Conservation (phyloP, 1,284 basidiomycete genomes). For the Schizophyllum amplum region DNA sequence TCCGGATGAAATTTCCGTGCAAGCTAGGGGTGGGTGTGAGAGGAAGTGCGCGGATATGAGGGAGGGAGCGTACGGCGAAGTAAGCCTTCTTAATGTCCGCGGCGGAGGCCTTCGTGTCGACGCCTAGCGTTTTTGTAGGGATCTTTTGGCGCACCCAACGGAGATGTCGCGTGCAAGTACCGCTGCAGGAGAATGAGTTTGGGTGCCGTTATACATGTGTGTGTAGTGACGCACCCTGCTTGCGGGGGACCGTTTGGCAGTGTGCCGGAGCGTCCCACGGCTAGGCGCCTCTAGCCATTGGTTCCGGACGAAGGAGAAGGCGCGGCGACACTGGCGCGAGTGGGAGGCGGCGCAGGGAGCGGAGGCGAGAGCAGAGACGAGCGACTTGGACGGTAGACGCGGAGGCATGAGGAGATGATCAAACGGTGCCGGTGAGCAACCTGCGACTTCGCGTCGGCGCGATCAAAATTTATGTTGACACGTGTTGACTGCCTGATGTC, state of each 20-base stretch:
- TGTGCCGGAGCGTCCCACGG: too few species aligned
- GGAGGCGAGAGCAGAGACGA: slow-evolving; percentile 51
- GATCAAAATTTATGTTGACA: too few species aligned
- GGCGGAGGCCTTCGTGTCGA: slow-evolving; percentile 75
- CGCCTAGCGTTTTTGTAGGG: slow-evolving; percentile 90
- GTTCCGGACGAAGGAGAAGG: slow-evolving; percentile 30
- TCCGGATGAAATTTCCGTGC: slow-evolving; percentile 98
- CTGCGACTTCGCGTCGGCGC: too few species aligned
- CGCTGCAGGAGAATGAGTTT: slow-evolving; percentile 38
- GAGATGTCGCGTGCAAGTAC: slow-evolving; percentile 63
- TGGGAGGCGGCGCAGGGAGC: slow-evolving; percentile 41
- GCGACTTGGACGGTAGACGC: slow-evolving; percentile 39
- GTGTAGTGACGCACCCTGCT: slow-evolving; percentile 27
- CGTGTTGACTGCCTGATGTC: too few species aligned
- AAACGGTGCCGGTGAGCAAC: too few species aligned
- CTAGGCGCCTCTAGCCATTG: slow-evolving; percentile 23
- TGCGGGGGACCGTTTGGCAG: slow-evolving; percentile 2
- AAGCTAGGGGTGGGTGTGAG: slow-evolving; percentile 37
- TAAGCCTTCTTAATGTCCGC: slow-evolving; percentile 97
- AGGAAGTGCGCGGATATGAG: slow-evolving; percentile 1
- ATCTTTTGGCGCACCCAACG: slow-evolving; percentile 62
- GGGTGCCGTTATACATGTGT: slow-evolving; percentile 7
- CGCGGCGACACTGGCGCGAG: slow-evolving; percentile 24
- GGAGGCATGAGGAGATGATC: slow-evolving; percentile 25
- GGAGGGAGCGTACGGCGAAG: slow-evolving; percentile 64